Conservation (phyloP, 1,139 yeast species). For the Suhomyces maxii region DNA sequence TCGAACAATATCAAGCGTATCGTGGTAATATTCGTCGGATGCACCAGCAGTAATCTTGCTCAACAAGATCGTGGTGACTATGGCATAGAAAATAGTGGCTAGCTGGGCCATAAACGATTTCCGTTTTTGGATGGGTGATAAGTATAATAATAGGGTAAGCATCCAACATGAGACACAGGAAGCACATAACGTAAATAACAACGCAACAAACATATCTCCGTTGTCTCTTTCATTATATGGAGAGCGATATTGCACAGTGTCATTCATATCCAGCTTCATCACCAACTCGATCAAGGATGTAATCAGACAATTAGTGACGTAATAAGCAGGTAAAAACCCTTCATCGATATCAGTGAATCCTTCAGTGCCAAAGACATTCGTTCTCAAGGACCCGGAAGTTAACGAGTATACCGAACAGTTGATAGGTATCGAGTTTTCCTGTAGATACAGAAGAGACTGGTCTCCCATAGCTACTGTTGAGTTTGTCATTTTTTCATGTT, state of each 20-base stretch:
- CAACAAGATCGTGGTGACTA: conserved; percentile 45
- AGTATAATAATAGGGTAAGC: conserved; percentile 45
- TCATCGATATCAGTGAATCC: conserved; percentile 17
- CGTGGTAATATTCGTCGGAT: conserved; percentile 34
- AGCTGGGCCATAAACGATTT: conserved; percentile 49
- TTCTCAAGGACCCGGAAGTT: conserved; percentile 29
- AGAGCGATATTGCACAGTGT: conserved; percentile 5
- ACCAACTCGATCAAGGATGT: conserved; percentile 16
- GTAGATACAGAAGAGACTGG: conserved; percentile 21
- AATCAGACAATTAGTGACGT: conserved; percentile 43
- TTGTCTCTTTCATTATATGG: conserved; percentile 33
- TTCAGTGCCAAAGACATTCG: conserved; percentile 19
- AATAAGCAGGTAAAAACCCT: conserved; percentile 40
- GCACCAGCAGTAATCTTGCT: conserved; percentile 35
- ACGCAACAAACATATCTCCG: conserved; percentile 48
- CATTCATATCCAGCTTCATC: conserved; percentile 4
- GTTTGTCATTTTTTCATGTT: conserved; percentile 6
- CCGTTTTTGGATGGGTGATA: conserved; percentile 44
- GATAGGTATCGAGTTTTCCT: conserved; percentile 22
- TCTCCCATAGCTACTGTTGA: conserved; percentile 18
- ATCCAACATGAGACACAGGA: conserved; percentile 53
- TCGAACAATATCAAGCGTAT: conserved; percentile 38
- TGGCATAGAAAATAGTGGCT: conserved; percentile 47
- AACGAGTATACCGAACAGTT: conserved; percentile 44
- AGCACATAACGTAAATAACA: conserved; percentile 42